These are phyloP conservation scores for Leccinum pellstonianum DNA, from an alignment of 768 basidiomycete genomes.

Conservation along the genomic window DNA sequence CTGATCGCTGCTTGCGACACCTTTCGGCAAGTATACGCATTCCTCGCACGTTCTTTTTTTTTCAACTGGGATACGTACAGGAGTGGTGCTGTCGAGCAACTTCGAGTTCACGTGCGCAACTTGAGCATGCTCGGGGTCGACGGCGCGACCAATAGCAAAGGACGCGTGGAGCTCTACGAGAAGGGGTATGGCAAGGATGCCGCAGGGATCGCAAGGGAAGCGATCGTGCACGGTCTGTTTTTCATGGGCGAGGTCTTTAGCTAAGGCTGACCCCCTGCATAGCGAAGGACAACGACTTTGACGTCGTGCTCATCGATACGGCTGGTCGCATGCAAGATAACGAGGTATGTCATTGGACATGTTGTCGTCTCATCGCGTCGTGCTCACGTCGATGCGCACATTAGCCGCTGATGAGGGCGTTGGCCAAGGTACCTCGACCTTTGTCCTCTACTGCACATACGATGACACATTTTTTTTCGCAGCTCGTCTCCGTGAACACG, in stretches of 20 bases:
- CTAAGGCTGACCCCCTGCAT: slow-evolving; percentile 11
- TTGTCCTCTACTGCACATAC: neutral
- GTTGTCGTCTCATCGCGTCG: neutral
- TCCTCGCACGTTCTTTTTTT: neutral
- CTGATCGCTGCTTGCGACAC: slow-evolving; percentile 99
- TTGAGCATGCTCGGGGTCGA: slow-evolving; percentile 78
- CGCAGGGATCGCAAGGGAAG: slow-evolving; percentile 96
- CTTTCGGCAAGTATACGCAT: slow-evolving; percentile 59
- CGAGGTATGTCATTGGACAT: slow-evolving; percentile 54
- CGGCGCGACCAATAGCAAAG: slow-evolving; percentile 65
- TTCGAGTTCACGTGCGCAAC: slow-evolving; percentile 95
- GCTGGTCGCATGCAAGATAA: slow-evolving; percentile 99
- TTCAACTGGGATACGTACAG: slow-evolving; percentile 35
- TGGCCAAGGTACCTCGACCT: slow-evolving; percentile 72
- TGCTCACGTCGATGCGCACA: slow-evolving; percentile 7
- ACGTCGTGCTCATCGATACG: slow-evolving; percentile 96
- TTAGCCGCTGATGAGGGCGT: slow-evolving; percentile 93
- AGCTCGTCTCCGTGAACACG: slow-evolving; percentile 90
- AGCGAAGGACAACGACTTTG: slow-evolving; percentile 90
- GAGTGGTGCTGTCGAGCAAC: slow-evolving; percentile 96
- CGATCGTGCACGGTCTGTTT: slow-evolving; percentile 78
- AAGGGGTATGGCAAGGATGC: slow-evolving; percentile 98
- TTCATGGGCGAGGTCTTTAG: neutral
- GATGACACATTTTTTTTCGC: slow-evolving; percentile 2
- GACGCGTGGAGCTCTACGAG: slow-evolving; percentile 90